These are phyloP conservation scores for Metschnikowia dekortorum DNA, from an alignment of 805 yeast genomes.

Conservation along the genomic window DNA sequence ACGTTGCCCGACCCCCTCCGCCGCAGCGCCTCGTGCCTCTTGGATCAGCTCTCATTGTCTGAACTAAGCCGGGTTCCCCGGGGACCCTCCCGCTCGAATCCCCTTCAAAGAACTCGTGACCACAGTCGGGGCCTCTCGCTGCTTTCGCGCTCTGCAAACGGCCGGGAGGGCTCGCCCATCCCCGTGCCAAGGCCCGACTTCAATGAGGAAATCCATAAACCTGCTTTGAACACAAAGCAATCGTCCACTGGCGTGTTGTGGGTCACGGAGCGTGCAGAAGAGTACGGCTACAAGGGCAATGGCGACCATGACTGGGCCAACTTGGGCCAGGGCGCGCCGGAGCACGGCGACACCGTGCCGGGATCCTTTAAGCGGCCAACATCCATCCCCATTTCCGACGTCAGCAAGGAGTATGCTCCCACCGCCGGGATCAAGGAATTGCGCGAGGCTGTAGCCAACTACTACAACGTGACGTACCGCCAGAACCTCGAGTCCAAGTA, in stretches of 20 bases:
- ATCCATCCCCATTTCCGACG: slow-evolving; percentile 42
- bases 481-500: slow-evolving; percentile 46
- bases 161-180: slow-evolving; percentile 43
- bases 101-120: slow-evolving; percentile 12
- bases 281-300: slow-evolving; percentile 46
- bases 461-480: slow-evolving; percentile 53
- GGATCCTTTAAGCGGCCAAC: slow-evolving; percentile 56
- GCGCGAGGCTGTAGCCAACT: slow-evolving; percentile 54
- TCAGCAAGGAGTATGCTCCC: slow-evolving; percentile 54
- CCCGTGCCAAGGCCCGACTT: slow-evolving; percentile 47
- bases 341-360: slow-evolving; percentile 53
- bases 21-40: slow-evolving; percentile 34
- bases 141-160: slow-evolving; percentile 30
- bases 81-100: slow-evolving; percentile 10
- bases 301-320: slow-evolving; percentile 48
- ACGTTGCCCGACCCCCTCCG: slow-evolving; percentile 38
- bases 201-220: slow-evolving; percentile 44
- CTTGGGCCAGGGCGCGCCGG: slow-evolving; percentile 64
- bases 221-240: slow-evolving; percentile 55
- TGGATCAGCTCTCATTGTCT: slow-evolving; percentile 27
- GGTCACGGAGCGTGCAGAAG: slow-evolving; percentile 59
- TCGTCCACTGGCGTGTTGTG: slow-evolving; percentile 62
- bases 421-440: slow-evolving; percentile 53
- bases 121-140: slow-evolving; percentile 24
- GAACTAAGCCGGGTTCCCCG: slow-evolving; percentile 24